Evolutionary conservation across 1,284 basidiomycete species (phyloP), one percentile per base, ranked within the genome.

Genomic region (Pseudozyma hubeiensis): DNA sequence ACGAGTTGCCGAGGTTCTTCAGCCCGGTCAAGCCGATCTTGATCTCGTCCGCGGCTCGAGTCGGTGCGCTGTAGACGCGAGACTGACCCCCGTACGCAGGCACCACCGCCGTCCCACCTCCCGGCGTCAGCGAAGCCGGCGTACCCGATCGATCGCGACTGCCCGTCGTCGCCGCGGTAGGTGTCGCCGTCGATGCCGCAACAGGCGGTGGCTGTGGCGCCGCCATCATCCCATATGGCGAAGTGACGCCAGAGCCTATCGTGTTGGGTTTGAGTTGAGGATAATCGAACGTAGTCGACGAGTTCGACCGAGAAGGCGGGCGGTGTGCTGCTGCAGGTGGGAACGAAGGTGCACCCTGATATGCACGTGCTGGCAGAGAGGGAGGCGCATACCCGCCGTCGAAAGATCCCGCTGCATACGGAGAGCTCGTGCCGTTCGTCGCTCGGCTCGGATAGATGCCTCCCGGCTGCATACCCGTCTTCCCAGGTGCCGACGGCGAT

Each of bases 1-100:
- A 84, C 35, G 81, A 81, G 44, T 84, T 84, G 50, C 82, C 83
- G 29, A 84, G 73, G 47, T 84, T 84, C 71, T 79, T 79, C 35
- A 84, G 62, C 0, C 83, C 83, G 1, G 82, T 80, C 14, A 84
- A 54, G 11, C 82, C 82, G 51, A 84, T 74, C 50, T 79, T 75
- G 54, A 77, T 69, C 60, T 78, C 72, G 41, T 79, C 73, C 16
- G 57, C 61, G 33, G 43, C 53, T 16, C 72, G 58, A 1, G 57
- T 69, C 0, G 65, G 58, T 19, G 51, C 58, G 24, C 63, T 31
- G 50, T 75, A 75, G 52, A 75, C 59, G 10, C 72, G 59, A 19
- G 66, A 75, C 1, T 75, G 66, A 0, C 72, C 71, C 2, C 66
- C 71, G 24, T 74, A 74, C 5, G 65, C 62, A 4, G 71, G 71